Base-by-base conservation (phyloP, 352 stramenopile genomes). In the Phytopythium oedochilum region DNA sequence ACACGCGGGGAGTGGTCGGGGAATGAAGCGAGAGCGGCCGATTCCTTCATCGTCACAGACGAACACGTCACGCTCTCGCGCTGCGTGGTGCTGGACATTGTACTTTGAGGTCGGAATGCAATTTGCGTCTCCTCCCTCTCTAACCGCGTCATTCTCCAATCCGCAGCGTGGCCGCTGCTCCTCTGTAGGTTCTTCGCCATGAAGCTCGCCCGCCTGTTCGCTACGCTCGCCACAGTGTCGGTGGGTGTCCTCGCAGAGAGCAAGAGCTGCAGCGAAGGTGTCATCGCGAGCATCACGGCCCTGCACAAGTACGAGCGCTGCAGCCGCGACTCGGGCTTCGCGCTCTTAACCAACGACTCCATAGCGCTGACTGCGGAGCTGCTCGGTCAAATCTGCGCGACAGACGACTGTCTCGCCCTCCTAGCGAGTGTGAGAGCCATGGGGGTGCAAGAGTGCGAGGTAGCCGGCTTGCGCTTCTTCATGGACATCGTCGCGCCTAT, bases 101-200 rank as follows among this genome's bases (percentile, higher is more conserved):
- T n/a, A n/a, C n/a, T n/a, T n/a, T n/a, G n/a, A n/a, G n/a, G n/a
- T n/a, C n/a, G n/a, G n/a, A n/a, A n/a, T n/a, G n/a, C n/a, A n/a
- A n/a, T n/a, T n/a, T n/a, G n/a, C n/a, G n/a, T n/a, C n/a, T 34
- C 29, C 29, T 34, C 29, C 32, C 32, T 36, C 32, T n/a, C n/a
- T n/a, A n/a, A n/a, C n/a, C n/a, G n/a, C n/a, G n/a, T n/a, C 58
- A 69, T 54, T 63, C 38, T 49, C 7, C 36, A 59, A 59, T 60
- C 63, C 56, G 35, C 52, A 17, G 20, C 11, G 22, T 18, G 12
- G 20, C 20, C 26, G n/a, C 36, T 14, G 26, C 35, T 25, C 26
- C 4, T n/a, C n/a, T n/a, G n/a, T n/a, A n/a, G n/a, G n/a, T n/a
- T n/a, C n/a, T n/a, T n/a, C 54, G 40, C 12, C 25, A 70, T 67